Conservation (phyloP, 1,139 yeast genomes). For the Scheffersomyces cryptocercus region DNA sequence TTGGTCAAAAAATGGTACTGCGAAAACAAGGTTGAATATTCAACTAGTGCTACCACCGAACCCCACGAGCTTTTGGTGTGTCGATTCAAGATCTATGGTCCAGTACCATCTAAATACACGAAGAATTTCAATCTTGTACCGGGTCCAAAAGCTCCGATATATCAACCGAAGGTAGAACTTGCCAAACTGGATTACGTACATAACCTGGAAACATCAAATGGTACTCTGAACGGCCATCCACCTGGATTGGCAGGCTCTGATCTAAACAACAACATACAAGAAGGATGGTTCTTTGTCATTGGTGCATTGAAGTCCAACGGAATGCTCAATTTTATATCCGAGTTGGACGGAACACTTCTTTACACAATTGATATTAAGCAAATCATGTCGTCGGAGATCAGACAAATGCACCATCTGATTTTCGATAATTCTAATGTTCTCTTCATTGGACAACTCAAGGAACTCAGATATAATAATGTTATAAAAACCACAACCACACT, state of each 20-base stretch:
- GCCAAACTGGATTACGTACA: not conserved
- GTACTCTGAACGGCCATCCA: slow-evolving; percentile 1
- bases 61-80: slow-evolving; percentile 57
- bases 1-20: slow-evolving; percentile 58
- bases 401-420: slow-evolving; percentile 68
- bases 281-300: slow-evolving; percentile 77
- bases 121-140: slow-evolving; percentile 41
- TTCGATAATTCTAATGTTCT: slow-evolving; percentile 61
- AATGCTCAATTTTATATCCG: slow-evolving; percentile 58
- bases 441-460: slow-evolving; percentile 57
- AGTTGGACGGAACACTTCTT: slow-evolving; percentile 65
- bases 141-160: slow-evolving; percentile 51
- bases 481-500: slow-evolving; percentile 34
- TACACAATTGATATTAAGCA: slow-evolving; percentile 61
- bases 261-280: slow-evolving; percentile 29
- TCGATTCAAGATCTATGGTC: slow-evolving; percentile 65
- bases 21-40: slow-evolving; percentile 37
- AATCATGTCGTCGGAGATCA: slow-evolving; percentile 64
- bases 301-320: slow-evolving; percentile 75
- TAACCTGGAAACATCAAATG: not conserved
- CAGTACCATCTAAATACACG: slow-evolving; percentile 45
- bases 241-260: not conserved
- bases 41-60: slow-evolving; percentile 25
- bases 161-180: slow-evolving; percentile 25
- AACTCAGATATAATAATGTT: slow-evolving; percentile 48